Percentiles rank a stretch among this genome's conserved stretches.
phyloP scores from a whole-genome alignment of 208 protist genomes.

The Trypanosoma melophagium region DNA sequence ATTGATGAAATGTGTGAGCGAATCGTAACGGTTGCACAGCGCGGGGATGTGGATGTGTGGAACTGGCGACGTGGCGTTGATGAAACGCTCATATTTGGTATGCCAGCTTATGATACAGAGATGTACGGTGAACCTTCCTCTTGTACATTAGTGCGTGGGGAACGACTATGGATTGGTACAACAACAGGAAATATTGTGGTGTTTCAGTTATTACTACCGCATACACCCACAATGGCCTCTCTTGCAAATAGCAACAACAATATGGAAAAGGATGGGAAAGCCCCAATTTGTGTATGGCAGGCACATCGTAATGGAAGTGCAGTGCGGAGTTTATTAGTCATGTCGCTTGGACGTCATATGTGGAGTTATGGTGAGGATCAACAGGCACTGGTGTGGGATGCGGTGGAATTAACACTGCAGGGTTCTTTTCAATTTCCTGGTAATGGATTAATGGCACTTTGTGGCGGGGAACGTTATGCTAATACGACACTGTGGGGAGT shows the following conservation, averaged over 20 bases:
- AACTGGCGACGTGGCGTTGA: constrained; percentile 34
- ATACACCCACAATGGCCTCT: not conserved
- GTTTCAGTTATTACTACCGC: constrained; percentile 1
- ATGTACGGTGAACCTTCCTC: constrained; percentile 33
- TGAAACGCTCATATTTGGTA: constrained; percentile 38
- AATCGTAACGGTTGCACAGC: constrained; percentile 43
- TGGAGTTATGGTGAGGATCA: constrained; percentile 49
- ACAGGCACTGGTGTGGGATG: constrained; percentile 55
- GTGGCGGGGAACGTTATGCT: constrained; percentile 10
- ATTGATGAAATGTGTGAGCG: constrained; percentile 25
- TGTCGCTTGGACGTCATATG: constrained; percentile 45
- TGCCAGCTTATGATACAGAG: constrained; percentile 29
- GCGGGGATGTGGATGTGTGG: constrained; percentile 67
- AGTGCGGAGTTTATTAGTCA: constrained; percentile 31
- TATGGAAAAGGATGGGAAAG: not conserved
- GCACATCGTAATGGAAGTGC: constrained; percentile 4
- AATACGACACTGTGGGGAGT: constrained; percentile 49
- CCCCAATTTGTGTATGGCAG: constrained; percentile 25
- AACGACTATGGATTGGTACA: constrained; percentile 54
- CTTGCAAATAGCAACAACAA: constrained; percentile 19
- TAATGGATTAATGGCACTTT: constrained; percentile 16
- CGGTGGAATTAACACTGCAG: constrained; percentile 21
- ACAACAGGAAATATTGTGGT: constrained; percentile 35
- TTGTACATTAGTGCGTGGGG: constrained; percentile 20
- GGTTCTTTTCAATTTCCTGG: constrained; percentile 60